Evolutionary conservation across 805 yeast species (phyloP).

Genomic region (Metschnikowia rubicola): DNA sequence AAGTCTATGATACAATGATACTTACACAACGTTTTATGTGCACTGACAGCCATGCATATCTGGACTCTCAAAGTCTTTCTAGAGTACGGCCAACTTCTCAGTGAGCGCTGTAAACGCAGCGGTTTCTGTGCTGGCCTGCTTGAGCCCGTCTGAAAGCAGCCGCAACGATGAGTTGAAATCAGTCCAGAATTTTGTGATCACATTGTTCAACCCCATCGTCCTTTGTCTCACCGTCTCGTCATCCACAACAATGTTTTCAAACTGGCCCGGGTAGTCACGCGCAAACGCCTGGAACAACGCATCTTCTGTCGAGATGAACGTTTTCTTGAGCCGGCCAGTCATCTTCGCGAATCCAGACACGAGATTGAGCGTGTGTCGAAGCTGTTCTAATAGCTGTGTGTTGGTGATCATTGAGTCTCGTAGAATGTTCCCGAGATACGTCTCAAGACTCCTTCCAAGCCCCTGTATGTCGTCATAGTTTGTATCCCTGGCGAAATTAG

Average conservation of each 20-base stretch:
- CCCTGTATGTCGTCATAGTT: constrained; percentile 7
- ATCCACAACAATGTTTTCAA: constrained; percentile 33
- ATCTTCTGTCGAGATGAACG: constrained; percentile 46
- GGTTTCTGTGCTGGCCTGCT: constrained; percentile 13
- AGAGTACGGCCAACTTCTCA: constrained; percentile 13
- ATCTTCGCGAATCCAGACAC: constrained; percentile 48
- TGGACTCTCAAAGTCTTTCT: not conserved
- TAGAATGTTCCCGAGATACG: constrained; percentile 59
- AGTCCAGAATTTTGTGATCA: constrained; percentile 17
- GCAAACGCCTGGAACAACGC: constrained; percentile 42
- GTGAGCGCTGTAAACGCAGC: constrained; percentile 10
- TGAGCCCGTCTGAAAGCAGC: constrained; percentile 11
- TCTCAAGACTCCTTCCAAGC: constrained; percentile 46
- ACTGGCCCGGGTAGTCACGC: constrained; percentile 27
- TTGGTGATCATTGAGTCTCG: constrained; percentile 67
- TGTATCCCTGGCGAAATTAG: constrained; percentile 4
- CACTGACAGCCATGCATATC: not conserved
- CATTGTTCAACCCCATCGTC: constrained; percentile 14
- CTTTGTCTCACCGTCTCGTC: constrained; percentile 28
- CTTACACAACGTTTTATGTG: too few relatives aligned
- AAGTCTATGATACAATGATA: too few relatives aligned
- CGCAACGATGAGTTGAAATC: constrained; percentile 13
- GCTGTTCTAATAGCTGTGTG: constrained; percentile 45
- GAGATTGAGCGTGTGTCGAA: constrained; percentile 45
- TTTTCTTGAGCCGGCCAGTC: constrained; percentile 50